Conservation (phyloP, 495 filamentous ascomycete species). For the Chaetomium tenue region DNA sequence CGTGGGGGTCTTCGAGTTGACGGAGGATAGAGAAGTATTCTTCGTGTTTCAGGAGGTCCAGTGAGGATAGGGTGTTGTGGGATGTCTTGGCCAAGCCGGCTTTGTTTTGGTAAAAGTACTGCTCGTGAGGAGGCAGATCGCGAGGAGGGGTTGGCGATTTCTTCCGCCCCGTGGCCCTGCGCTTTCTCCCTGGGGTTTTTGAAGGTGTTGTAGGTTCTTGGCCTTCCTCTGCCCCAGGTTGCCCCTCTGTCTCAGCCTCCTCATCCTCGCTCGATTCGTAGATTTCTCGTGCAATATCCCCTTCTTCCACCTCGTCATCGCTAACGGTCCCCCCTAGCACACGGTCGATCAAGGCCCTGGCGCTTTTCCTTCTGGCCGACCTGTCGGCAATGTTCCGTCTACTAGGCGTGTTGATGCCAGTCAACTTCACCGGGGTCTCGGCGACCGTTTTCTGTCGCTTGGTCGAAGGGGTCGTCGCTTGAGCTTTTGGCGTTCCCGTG, state of each 20-base stretch:
- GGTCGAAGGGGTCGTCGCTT: slow-evolving; percentile 35
- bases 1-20: slow-evolving; percentile 68
- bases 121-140: slow-evolving; percentile 80
- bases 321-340: slow-evolving; percentile 62
- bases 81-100: slow-evolving; percentile 79
- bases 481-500: slow-evolving; percentile 21
- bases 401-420: slow-evolving; percentile 49
- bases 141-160: slow-evolving; percentile 75
- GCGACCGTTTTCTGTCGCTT: slow-evolving; percentile 30
- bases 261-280: slow-evolving; percentile 55
- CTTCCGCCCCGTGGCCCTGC: slow-evolving; percentile 47
- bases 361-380: slow-evolving; percentile 85
- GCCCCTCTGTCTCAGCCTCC: slow-evolving; percentile 45
- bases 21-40: slow-evolving; percentile 77
- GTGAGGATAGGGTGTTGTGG: slow-evolving; percentile 74
- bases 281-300: slow-evolving; percentile 70
- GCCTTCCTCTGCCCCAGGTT: slow-evolving; percentile 38
- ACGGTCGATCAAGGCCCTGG: slow-evolving; percentile 66
- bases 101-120: slow-evolving; percentile 90
- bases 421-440: slow-evolving; percentile 42
- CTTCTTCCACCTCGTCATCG: slow-evolving; percentile 72
- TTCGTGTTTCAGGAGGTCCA: slow-evolving; percentile 78
- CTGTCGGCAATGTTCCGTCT: slow-evolving; percentile 68
- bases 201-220: slow-evolving; percentile 50
- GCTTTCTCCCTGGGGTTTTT: slow-evolving; percentile 46